Conservation (phyloP, 192 early-diverging fungal genomes). For the Podila epigama region DNA sequence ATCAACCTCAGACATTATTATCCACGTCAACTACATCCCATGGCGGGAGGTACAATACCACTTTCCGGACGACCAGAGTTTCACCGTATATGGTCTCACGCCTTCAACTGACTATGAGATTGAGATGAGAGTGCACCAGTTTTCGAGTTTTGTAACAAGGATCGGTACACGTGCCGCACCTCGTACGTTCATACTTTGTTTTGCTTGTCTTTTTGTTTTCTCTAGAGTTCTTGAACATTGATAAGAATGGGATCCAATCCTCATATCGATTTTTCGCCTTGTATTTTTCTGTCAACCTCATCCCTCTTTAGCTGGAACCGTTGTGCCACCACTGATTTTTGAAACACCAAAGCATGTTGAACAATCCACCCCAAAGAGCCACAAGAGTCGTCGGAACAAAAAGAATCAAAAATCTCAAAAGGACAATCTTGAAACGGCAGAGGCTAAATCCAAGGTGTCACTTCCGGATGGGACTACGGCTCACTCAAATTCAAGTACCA, state of each 20-base stretch:
- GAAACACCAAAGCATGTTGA: background rate
- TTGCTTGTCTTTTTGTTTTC: background rate
- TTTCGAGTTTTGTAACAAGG: conserved; percentile 43
- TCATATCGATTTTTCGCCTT: background rate
- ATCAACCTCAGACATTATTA: conserved; percentile 44
- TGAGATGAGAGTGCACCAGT: conserved; percentile 46
- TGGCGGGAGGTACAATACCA: conserved; percentile 48
- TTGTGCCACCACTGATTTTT: conserved; percentile 3
- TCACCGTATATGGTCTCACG: conserved; percentile 40
- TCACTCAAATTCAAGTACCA: background rate
- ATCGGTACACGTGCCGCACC: conserved; percentile 43
- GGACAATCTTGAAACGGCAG: conserved; percentile 13
- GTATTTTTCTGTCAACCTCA: background rate
- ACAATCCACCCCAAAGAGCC: conserved; percentile 10
- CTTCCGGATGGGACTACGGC: background rate
- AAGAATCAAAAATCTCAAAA: conserved; percentile 31
- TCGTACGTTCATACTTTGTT: conserved; percentile 24
- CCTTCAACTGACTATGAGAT: conserved; percentile 49
- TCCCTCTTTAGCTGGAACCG: conserved; percentile 14
- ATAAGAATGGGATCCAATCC: background rate
- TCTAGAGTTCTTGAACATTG: background rate
- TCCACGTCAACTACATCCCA: conserved; percentile 47
- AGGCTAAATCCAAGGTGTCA: background rate
- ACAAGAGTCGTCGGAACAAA: conserved; percentile 29
- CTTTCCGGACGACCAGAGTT: conserved; percentile 44